These are phyloP conservation scores for Selaginella moellendorffii DNA, from an alignment of 75 land plant genomes.

Conservation along the genomic window DNA sequence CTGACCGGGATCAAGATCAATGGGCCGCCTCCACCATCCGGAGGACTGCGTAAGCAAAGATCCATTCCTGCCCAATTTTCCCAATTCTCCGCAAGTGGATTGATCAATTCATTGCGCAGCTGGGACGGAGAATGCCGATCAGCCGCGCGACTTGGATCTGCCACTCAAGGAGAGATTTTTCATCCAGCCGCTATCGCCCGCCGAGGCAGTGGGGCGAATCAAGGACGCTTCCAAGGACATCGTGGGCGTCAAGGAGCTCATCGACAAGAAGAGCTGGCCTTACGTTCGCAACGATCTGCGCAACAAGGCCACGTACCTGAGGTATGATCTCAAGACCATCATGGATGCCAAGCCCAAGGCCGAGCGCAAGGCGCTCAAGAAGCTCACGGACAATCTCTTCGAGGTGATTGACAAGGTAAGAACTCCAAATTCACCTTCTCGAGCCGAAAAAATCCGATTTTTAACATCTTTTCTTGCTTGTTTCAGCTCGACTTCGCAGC, in stretches of 20 bases:
- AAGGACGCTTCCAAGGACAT: conserved; percentile 83
- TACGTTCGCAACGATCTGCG: conserved; percentile 81
- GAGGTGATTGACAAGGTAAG: conserved; percentile 43
- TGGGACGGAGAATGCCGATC: conserved; percentile 77
- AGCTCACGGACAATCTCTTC: conserved; percentile 55
- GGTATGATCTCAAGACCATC: conserved; percentile 76
- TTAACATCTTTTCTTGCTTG: background rate
- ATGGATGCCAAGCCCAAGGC: conserved; percentile 54
- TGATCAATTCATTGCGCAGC: conserved; percentile 27
- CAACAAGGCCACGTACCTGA: conserved; percentile 51
- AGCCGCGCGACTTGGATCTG: conserved; percentile 67
- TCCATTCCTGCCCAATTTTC: background rate
- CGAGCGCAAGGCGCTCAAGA: conserved; percentile 51
- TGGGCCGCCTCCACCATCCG: conserved; percentile 21
- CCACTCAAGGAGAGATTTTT: conserved; percentile 58
- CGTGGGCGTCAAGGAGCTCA: conserved; percentile 45
- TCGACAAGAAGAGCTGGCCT: conserved; percentile 90
- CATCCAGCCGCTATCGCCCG: conserved; percentile 50
- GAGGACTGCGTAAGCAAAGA: conserved; percentile 21
- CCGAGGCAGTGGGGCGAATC: conserved; percentile 45
- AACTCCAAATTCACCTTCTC: background rate
- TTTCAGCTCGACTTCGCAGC: conserved; percentile 79
- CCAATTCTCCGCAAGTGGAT: background rate
- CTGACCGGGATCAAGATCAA: conserved; percentile 16
- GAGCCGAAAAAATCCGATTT: no score